phyloP scores from a whole-genome alignment of 164 flowering plant genomes.

The Aristolochia fimbriata region DNA sequence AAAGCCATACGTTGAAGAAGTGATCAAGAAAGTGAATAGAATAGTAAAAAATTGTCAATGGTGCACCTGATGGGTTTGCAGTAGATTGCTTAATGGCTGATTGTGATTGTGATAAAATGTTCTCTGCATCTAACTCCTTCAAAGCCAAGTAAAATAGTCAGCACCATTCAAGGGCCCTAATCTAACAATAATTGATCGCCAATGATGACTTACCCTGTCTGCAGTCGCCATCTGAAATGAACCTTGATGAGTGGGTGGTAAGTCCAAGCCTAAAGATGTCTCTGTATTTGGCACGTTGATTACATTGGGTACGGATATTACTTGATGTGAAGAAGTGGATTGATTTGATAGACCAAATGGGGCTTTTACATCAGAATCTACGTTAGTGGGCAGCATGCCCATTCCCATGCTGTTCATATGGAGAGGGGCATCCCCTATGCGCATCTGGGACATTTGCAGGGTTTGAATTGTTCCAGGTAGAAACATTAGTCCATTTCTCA shows the following conservation, averaged over 20 bases:
- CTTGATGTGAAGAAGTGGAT: neutral
- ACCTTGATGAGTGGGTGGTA: neutral
- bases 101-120: neutral
- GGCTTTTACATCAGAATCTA: neutral
- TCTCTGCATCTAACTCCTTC: neutral
- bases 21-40: neutral
- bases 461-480: conserved; percentile 2
- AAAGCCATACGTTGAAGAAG: neutral
- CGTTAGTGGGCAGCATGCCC: neutral
- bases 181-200: neutral
- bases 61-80: neutral
- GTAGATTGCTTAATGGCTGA: neutral
- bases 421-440: neutral
- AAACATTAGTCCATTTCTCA: conserved; percentile 2
- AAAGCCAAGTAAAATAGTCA: neutral
- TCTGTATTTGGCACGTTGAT: neutral
- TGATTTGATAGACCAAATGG: neutral
- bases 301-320: neutral
- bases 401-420: neutral
- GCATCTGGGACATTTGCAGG: neutral
- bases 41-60: neutral
- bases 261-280: neutral
- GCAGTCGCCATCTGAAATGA: neutral
- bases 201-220: neutral
- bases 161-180: neutral